Percentiles rank a stretch among this genome's conserved stretches.
Conservation (phyloP, 352 stramenopile genomes). For the Globisporangium nodosum region DNA sequence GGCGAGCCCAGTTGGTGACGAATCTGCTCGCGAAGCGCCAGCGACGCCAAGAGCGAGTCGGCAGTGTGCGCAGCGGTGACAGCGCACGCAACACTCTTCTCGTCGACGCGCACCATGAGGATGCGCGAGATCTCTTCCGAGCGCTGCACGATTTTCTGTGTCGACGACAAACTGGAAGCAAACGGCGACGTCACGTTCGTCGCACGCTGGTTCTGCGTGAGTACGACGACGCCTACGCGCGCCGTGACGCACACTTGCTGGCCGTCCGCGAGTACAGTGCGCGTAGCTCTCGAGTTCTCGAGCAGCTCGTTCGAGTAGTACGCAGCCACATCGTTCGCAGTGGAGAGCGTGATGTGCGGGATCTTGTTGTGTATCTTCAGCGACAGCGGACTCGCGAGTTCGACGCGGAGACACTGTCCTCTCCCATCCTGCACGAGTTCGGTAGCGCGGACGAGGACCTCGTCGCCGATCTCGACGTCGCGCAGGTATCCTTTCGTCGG, state of each 20-base stretch:
- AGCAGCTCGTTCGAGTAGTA: slow-evolving; percentile 71
- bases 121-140: slow-evolving; percentile 9
- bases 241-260: slow-evolving; percentile 17
- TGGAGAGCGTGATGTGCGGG: slow-evolving; percentile 63
- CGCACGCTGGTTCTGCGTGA: slow-evolving; percentile 34
- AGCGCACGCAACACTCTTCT: slow-evolving; percentile 13
- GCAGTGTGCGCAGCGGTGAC: neutral
- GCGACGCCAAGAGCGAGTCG: slow-evolving; percentile 7
- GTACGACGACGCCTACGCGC: slow-evolving; percentile 26
- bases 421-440: slow-evolving; percentile 37
- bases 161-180: slow-evolving; percentile 3
- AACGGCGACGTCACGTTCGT: slow-evolving; percentile 30
- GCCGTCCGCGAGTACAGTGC: slow-evolving; percentile 13
- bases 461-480: slow-evolving; percentile 33
- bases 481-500: slow-evolving; percentile 49
- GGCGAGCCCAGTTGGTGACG: slow-evolving; percentile 21
- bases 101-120: slow-evolving; percentile 28
- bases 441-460: slow-evolving; percentile 24
- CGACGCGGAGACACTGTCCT: slow-evolving; percentile 47
- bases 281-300: slow-evolving; percentile 12
- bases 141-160: neutral
- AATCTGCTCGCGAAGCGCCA: slow-evolving; percentile 23
- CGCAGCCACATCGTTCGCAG: slow-evolving; percentile 28
- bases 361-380: slow-evolving; percentile 46
- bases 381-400: slow-evolving; percentile 28